phyloP scores from a whole-genome alignment of 2,329 filamentous ascomycete species.

The Colletotrichum lupini region DNA sequence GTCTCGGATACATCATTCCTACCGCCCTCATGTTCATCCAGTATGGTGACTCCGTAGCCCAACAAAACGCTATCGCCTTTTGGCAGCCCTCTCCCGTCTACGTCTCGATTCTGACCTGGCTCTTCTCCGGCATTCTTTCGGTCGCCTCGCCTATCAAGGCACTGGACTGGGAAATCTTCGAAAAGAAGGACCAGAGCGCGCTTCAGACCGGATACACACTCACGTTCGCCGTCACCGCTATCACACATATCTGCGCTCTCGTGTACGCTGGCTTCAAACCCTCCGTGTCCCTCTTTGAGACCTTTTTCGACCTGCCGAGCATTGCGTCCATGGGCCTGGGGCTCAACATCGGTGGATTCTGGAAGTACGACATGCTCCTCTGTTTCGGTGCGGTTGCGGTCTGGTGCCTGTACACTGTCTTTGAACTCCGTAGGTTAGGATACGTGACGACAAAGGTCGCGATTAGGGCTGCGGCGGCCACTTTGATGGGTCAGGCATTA shows the following conservation, averaged over 20 bases:
- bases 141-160: neutral
- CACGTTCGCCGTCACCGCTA: constrained; percentile 3
- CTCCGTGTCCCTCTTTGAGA: neutral
- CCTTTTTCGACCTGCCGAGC: constrained; percentile 1
- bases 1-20: constrained; percentile 36
- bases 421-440: constrained; percentile 38
- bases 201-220: constrained; percentile 4
- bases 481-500: constrained; percentile 28
- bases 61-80: constrained; percentile 25
- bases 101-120: neutral
- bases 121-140: neutral
- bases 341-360: neutral
- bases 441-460: constrained; percentile 37
- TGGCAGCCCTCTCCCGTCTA: constrained; percentile 31
- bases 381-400: constrained; percentile 5
- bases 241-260: constrained; percentile 2
- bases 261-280: neutral
- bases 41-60: neutral
- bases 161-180: constrained; percentile 13
- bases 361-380: constrained; percentile 19
- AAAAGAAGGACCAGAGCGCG: neutral
- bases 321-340: neutral
- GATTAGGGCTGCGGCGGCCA: neutral
- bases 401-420: constrained; percentile 38
- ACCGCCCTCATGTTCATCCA: constrained; percentile 24